Evolutionary conservation across 768 basidiomycete species (phyloP), one percentile per base, ranked within the genome.

Genomic region (Dendrothele bispora): DNA sequence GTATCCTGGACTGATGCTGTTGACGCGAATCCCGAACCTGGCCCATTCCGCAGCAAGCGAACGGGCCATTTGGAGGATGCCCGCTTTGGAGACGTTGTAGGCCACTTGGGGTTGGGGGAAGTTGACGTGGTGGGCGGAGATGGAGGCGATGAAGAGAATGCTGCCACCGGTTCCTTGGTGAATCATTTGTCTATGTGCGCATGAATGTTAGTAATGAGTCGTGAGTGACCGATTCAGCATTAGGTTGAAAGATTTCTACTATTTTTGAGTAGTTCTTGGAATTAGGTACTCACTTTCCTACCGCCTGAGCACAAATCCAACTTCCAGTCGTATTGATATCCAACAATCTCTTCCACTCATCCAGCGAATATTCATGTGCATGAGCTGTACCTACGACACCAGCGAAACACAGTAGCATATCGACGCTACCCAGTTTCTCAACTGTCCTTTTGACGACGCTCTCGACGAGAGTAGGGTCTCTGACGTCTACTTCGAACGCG

Each of bases 21-120:
- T 90, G 51, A 87, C 86, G 3, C 87, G 73, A 40, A 90, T 88
- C 3, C 70, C 64, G 55, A 81, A 69, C n/a, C 64, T 65, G 3
- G 84, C 86, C 2, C 89, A 75, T 56, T 90, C 88, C 59, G 84
- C 78, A 4, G 75, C 74, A 39, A 90, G 78, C 54, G 82, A 85
- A 29, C 88, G 80, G 3, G 71, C 79, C 83, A 88, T 86, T 66
- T 90, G 88, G 27, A 88, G 52, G n/a, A 90, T 83, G n/a, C 83
- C 88, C 1, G 83, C 73, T 66, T 89, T 90, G 64, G 79, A 82
- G 18, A 79, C 77, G 61, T 87, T 88, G 65, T 89, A 89, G 2
- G 83, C 80, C 29, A 82, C 74, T 73, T 74, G 71, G 15, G 68
- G 68, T 40, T 71, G 66, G 10, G 72, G 76, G 46, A 69, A 74